These are phyloP conservation scores for Phascolomyces articulosus DNA, from an alignment of 371 early-diverging fungal genomes.

Conservation along the genomic window DNA sequence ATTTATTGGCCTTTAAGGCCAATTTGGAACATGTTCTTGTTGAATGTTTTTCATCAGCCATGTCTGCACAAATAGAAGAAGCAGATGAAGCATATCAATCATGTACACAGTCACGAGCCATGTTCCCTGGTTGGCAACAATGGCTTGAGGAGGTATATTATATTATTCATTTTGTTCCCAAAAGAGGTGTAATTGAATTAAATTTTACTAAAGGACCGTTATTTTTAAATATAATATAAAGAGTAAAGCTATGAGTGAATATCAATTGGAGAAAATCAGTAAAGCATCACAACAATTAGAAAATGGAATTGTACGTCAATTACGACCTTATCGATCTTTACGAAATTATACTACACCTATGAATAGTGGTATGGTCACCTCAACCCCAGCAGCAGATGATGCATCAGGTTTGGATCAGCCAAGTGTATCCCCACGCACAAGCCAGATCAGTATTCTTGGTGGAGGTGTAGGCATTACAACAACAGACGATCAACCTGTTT, in stretches of 20 bases:
- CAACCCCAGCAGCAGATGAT: slow-evolving; percentile 4
- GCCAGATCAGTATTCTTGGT: background rate
- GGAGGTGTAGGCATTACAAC: background rate
- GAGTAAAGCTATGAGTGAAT: slow-evolving; percentile 37
- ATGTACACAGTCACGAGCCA: slow-evolving; percentile 23
- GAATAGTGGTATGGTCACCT: slow-evolving; percentile 1
- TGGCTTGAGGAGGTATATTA: slow-evolving; percentile 44
- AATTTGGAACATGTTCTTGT: slow-evolving; percentile 38
- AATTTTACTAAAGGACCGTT: background rate
- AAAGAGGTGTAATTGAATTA: too few relatives aligned
- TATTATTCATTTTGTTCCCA: too few relatives aligned
- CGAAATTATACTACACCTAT: slow-evolving; percentile 26
- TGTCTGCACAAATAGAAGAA: slow-evolving; percentile 36
- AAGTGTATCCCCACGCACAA: background rate
- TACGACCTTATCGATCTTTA: slow-evolving; percentile 36
- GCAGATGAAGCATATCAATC: slow-evolving; percentile 31
- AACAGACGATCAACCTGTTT: background rate
- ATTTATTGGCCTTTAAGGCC: slow-evolving; percentile 37
- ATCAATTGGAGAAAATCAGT: slow-evolving; percentile 35
- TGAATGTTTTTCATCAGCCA: slow-evolving; percentile 39
- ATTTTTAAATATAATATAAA: too few relatives aligned
- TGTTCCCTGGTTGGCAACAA: slow-evolving; percentile 41
- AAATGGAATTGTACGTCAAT: slow-evolving; percentile 33
- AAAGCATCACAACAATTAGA: slow-evolving; percentile 28
- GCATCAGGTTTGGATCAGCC: background rate